Conservation (phyloP, 495 filamentous ascomycete genomes). For the Staphylotrichum tortipilum region DNA sequence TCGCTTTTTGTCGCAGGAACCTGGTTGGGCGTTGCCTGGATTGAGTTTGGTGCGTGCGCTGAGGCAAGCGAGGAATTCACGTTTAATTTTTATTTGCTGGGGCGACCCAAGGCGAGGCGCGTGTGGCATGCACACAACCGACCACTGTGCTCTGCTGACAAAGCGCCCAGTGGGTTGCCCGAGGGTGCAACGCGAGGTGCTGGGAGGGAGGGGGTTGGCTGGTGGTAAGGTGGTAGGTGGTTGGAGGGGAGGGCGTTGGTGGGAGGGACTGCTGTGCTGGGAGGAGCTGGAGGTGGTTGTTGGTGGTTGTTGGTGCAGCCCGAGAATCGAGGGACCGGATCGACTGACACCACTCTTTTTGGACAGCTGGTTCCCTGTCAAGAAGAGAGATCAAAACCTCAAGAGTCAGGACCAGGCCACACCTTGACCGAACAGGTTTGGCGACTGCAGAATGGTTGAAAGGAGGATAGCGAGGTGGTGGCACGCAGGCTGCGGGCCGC, state of each 20-base stretch:
- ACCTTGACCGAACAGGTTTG: conserved; percentile 47
- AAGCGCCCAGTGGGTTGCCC: conserved; percentile 17
- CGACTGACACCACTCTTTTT: conserved; percentile 34
- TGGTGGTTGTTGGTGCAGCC: too few species aligned
- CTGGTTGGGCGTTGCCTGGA: conserved; percentile 46
- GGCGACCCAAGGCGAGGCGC: conserved; percentile 25
- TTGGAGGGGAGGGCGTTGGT: too few species aligned
- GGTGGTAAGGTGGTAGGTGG: too few species aligned
- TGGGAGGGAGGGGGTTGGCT: not conserved
- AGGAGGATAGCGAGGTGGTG: conserved; percentile 52
- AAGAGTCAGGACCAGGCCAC: conserved; percentile 22
- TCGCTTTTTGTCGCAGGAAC: conserved; percentile 44
- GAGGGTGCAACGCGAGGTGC: conserved; percentile 12
- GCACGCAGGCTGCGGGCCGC: conserved; percentile 41
- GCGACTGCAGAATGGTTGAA: conserved; percentile 51
- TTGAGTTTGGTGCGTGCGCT: conserved; percentile 44
- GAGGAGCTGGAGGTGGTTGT: too few species aligned
- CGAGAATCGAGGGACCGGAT: conserved; percentile 13
- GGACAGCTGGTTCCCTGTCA: conserved; percentile 35
- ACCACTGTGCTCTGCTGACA: conserved; percentile 4
- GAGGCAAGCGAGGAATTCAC: conserved; percentile 40
- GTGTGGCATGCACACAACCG: conserved; percentile 25
- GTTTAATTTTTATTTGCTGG: conserved; percentile 34
- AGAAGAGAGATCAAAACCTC: conserved; percentile 32
- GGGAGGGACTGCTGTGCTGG: too few species aligned